Conservation (phyloP, 1,139 yeast species). For the Kluyveromyces sp. region DNA sequence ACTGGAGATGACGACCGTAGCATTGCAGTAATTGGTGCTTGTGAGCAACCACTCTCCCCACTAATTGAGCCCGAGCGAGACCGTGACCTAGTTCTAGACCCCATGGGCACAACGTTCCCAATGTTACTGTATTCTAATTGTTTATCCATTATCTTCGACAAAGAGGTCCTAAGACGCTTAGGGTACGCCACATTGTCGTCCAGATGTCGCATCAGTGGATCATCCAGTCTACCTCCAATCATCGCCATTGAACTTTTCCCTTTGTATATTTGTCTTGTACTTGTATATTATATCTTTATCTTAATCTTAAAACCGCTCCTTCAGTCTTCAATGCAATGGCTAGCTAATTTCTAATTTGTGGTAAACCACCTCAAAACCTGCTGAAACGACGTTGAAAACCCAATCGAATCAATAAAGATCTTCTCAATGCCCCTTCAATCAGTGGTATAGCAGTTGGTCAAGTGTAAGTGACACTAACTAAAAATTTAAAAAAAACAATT, state of each 20-base stretch:
- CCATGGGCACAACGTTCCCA: slow-evolving; percentile 15
- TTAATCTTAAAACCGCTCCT: no score
- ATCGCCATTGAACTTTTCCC: background rate
- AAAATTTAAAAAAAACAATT: no score
- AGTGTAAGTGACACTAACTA: no score
- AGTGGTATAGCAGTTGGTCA: no score
- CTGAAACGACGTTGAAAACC: no score
- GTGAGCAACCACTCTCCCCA: background rate
- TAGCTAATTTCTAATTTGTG: background rate
- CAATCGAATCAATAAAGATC: no score
- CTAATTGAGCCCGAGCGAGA: slow-evolving; percentile 13
- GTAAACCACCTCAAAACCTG: background rate
- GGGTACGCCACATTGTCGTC: slow-evolving; percentile 9
- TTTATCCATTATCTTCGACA: slow-evolving; percentile 23
- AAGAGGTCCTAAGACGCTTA: slow-evolving; percentile 23
- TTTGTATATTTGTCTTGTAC: background rate
- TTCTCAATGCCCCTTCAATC: no score
- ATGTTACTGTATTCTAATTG: slow-evolving; percentile 1
- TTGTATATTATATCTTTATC: no score
- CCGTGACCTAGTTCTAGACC: slow-evolving; percentile 13
- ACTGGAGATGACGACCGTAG: slow-evolving; percentile 21
- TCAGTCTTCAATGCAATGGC: no score
- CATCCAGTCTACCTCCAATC: slow-evolving; percentile 1
- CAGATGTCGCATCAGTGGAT: slow-evolving; percentile 3
- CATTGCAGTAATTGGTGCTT: slow-evolving; percentile 1